A percentile compares a stretch with the other conserved stretches of the same genome.
phyloP scores from a whole-genome alignment of 2,329 filamentous ascomycete genomes.

The Cladosporium sp. region DNA sequence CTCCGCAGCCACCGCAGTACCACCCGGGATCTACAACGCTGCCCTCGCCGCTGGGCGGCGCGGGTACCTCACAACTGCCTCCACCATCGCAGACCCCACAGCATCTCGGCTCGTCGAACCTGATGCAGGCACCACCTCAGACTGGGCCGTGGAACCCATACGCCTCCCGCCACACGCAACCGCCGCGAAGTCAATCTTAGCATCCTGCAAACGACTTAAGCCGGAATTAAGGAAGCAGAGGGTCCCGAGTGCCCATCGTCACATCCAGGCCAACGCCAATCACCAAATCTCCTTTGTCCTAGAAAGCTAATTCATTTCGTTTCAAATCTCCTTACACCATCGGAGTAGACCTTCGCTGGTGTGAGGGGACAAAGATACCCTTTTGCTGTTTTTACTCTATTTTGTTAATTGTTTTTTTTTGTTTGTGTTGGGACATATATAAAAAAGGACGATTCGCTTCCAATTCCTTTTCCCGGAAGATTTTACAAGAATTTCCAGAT shows the following conservation, averaged over 20 bases:
- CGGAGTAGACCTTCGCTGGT: background rate
- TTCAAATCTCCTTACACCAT: background rate
- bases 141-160: slow-evolving; percentile 39
- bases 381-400: slow-evolving; percentile 2
- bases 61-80: slow-evolving; percentile 18
- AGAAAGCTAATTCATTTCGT: slow-evolving; percentile 15
- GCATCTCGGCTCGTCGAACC: slow-evolving; percentile 21
- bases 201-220: background rate
- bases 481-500: background rate
- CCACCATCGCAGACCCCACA: slow-evolving; percentile 16
- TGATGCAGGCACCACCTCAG: slow-evolving; percentile 37
- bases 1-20: slow-evolving; percentile 28
- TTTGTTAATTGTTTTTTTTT: background rate
- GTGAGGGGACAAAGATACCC: slow-evolving; percentile 14
- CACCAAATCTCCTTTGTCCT: slow-evolving; percentile 13
- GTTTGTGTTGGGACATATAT: background rate
- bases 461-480: background rate
- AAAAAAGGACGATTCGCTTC: background rate
- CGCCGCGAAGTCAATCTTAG: slow-evolving; percentile 14
- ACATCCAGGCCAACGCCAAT: background rate
- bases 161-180: slow-evolving; percentile 24
- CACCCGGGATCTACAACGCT: slow-evolving; percentile 23
- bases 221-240: background rate
- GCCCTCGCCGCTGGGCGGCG: slow-evolving; percentile 25
- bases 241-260: background rate